phyloP scores from a whole-genome alignment of 139 green algal genomes.

The Parachlorella kessleri region DNA sequence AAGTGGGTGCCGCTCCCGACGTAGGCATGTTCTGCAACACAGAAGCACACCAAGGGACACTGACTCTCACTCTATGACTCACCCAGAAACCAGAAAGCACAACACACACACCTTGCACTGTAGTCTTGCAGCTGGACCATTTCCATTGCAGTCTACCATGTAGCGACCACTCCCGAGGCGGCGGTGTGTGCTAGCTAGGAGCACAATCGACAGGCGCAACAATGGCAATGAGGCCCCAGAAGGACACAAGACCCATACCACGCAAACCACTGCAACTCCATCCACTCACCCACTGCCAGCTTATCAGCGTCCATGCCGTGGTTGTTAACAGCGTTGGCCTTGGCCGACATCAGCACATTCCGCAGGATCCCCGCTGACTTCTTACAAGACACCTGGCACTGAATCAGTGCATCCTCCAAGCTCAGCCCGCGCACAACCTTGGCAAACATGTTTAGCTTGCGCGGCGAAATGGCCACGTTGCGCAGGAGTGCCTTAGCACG shows the following conservation, averaged over 20 bases:
- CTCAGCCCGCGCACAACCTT: slow-evolving; percentile 28
- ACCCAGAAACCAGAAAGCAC: too few species aligned
- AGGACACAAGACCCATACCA: neutral
- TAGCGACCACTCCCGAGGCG: too few species aligned
- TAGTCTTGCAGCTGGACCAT: too few species aligned
- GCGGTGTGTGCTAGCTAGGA: too few species aligned
- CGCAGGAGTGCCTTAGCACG: slow-evolving; percentile 13
- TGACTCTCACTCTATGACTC: too few species aligned
- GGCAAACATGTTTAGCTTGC: slow-evolving; percentile 46
- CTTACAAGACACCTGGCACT: slow-evolving; percentile 35
- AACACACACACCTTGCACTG: too few species aligned
- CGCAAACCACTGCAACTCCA: too few species aligned
- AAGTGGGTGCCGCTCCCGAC: slow-evolving; percentile 52
- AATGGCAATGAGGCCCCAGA: too few species aligned
- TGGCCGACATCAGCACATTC: slow-evolving; percentile 39
- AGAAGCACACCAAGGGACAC: too few species aligned
- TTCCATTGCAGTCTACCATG: too few species aligned
- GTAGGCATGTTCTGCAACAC: slow-evolving; percentile 33
- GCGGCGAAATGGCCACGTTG: slow-evolving; percentile 26
- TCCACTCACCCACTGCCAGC: slow-evolving; percentile 30
- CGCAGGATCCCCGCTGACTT: slow-evolving; percentile 29
- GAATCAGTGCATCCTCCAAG: slow-evolving; percentile 40
- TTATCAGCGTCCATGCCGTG: slow-evolving; percentile 35
- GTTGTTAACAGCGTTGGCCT: slow-evolving; percentile 48
- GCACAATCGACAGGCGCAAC: too few species aligned